A percentile compares a stretch with the other conserved stretches of the same genome.
These are phyloP conservation scores for Fusarium concolor DNA, from an alignment of 2,329 filamentous ascomycete species.

Conservation along the genomic window DNA sequence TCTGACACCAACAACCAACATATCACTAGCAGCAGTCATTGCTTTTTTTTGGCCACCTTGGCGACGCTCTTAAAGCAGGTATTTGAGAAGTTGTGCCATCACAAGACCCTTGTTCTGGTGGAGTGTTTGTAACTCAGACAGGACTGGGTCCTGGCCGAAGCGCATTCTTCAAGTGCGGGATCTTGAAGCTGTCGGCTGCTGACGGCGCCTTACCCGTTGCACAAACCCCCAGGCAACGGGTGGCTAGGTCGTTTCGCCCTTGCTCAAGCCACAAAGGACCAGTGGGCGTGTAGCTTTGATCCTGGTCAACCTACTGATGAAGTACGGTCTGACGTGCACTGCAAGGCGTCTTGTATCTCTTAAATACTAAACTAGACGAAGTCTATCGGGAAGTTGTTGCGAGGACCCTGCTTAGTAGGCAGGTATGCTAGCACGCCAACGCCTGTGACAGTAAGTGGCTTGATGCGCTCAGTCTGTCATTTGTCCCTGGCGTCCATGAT, in stretches of 20 bases:
- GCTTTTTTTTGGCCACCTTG: not conserved
- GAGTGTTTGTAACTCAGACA: constrained; percentile 10
- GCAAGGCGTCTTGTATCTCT: constrained; percentile 12
- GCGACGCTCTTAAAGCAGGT: not conserved
- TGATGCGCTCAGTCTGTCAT: not conserved
- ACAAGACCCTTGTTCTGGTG: constrained; percentile 6
- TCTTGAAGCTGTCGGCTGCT: constrained; percentile 13
- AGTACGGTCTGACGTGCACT: not conserved
- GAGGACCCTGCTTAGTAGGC: constrained; percentile 9
- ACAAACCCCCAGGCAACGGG: constrained; percentile 11
- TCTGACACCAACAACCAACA: not conserved
- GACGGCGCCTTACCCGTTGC: constrained; percentile 23
- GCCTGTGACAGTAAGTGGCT: constrained; percentile 11
- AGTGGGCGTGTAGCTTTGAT: constrained; percentile 10
- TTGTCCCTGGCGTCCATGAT: constrained; percentile 30
- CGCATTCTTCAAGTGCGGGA: constrained; percentile 21
- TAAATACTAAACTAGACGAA: not conserved
- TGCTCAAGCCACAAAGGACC: constrained; percentile 33
- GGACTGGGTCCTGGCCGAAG: not conserved
- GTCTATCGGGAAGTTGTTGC: constrained; percentile 35
- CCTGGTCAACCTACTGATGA: not conserved
- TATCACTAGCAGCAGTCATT: constrained; percentile 1
- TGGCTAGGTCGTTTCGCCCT: constrained; percentile 24
- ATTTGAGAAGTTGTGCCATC: not conserved
- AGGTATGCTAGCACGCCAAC: not conserved